Conservation (phyloP, 768 basidiomycete species). For the Tricholoma sp. region DNA sequence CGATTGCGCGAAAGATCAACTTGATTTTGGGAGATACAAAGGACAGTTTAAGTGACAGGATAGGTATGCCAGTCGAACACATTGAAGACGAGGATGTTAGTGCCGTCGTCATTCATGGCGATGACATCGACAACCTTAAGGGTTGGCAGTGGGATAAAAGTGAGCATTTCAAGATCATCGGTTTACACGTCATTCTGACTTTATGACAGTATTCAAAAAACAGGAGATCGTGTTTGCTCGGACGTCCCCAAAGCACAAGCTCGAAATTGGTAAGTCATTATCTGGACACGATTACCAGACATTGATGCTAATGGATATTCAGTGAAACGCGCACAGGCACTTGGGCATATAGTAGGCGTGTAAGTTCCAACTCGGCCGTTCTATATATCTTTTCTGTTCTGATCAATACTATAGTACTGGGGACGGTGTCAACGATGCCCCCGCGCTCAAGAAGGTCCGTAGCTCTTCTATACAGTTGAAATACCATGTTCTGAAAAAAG, state of each 20-base stretch:
- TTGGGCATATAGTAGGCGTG: conserved; percentile 72
- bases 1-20: conserved; percentile 70
- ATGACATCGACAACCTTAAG: conserved; percentile 59
- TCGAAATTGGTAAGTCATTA: conserved; percentile 53
- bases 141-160: conserved; percentile 77
- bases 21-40: conserved; percentile 63
- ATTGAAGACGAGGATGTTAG: conserved; percentile 66
- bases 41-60: conserved; percentile 53
- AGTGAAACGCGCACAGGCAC: conserved; percentile 69
- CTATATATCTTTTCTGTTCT: not conserved
- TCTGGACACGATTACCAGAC: too few relatives aligned
- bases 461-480: not conserved
- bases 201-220: conserved; percentile 51
- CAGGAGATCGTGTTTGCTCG: conserved; percentile 69
- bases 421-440: conserved; percentile 70
- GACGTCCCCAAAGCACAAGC: conserved; percentile 68
- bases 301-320: not conserved
- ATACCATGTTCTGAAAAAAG: not conserved
- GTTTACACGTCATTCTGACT: not conserved
- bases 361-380: conserved; percentile 26
- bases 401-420: conserved; percentile 41
- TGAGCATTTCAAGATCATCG: conserved; percentile 23
- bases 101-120: conserved; percentile 65
- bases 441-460: conserved; percentile 55
- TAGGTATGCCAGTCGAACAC: conserved; percentile 47